Base-by-base conservation (phyloP, 2,329 filamentous ascomycete genomes). In the Knufia fluminis region DNA sequence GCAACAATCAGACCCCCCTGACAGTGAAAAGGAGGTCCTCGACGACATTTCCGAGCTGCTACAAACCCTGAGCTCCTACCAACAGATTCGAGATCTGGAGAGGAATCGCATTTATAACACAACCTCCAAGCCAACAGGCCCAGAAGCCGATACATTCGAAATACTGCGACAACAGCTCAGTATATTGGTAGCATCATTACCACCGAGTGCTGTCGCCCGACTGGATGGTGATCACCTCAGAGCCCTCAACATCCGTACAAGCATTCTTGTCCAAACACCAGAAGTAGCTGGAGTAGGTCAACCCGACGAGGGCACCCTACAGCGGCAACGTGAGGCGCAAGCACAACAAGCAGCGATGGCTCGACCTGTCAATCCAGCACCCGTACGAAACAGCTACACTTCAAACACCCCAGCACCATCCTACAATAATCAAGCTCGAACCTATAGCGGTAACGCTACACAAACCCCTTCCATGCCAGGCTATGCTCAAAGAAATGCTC, bases 171-270 rank as follows among this genome's bases (percentile, higher is more conserved):
- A 82, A 3, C 86, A 90, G 61, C 71, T 95, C 17, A 72, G 79
- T 0, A 70, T 89, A 24, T 79, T 94, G 54, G 77, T 94, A 52
- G 76, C 83, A 56, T 80, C 77, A 33, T 69, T 95, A 9, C 89
- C 89, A 1, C 89, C 89, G 1, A 92, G 88, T 62, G 86, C 85
- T 1, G 85, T 95, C 20, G 83, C 89, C 4, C 91, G 92, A 60
- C 71, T 95, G 53, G 83, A 94, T 59, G 88, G 88, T 8, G 85
- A 94, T 62, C 85, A 89, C 64, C 69, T 94, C n/a, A 83, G 83
- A 24, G 85, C 89, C 51, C 71, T 95, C 42, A 83, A 86, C 54
- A 84, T 94, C 62, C 91, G 83, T 68, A 86, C 81, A 40, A 87
- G 81, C 62, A 77, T 95, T 17, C 70, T 87, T 52, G 72, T 94